Base-by-base conservation (phyloP, 2,329 filamentous ascomycete genomes). In the Tolypocladium tundrense region DNA sequence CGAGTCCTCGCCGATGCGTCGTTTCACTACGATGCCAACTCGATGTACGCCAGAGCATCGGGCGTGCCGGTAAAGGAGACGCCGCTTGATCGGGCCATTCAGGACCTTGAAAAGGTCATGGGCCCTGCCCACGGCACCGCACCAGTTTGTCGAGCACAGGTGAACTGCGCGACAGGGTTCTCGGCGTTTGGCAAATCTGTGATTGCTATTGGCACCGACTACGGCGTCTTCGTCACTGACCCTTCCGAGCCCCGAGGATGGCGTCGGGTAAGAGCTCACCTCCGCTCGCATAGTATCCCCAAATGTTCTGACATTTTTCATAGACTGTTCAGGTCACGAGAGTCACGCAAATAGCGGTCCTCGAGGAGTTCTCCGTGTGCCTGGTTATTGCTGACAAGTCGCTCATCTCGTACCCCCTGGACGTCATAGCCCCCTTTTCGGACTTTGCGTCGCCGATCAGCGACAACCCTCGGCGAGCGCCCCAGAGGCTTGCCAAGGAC, bases 361-460 rank as follows among this genome's bases (percentile, higher is more conserved):
- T 99, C 8, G 95, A 99, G 69, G 94, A 97, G 63, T 97, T 97
- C 70, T 94, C 91, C 50, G 79, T 97, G 16, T 94, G 96, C 70
- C 79, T 99, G 35, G 80, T 99, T 60, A 91, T 97, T 62, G 86
- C 93, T 0, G 94, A 99, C 72, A 92, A 92, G 69, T 88, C 89
- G 16, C 79, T 99, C 33, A 90, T 97, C 62, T 92, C 93, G 2
- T 97, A 97, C 69, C 93, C 96, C 57, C 82, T 99, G 48, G 95
- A 99, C 68, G 85, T 91, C 8, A 83, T 99, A 54, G 83, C 81
- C 56, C 86, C 80, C 0, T 75, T 79, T n/a, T 82, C 81, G 2
- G 84, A 80, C 64, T 86, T 81, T 65, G 79, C 85, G 10, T 78
- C 83, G 6, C 79, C 85, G 9, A 75, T 77, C 16, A 83, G 84